phyloP scores from a whole-genome alignment of 176 grass and related monocot species.

The Lolium multiflorum region DNA sequence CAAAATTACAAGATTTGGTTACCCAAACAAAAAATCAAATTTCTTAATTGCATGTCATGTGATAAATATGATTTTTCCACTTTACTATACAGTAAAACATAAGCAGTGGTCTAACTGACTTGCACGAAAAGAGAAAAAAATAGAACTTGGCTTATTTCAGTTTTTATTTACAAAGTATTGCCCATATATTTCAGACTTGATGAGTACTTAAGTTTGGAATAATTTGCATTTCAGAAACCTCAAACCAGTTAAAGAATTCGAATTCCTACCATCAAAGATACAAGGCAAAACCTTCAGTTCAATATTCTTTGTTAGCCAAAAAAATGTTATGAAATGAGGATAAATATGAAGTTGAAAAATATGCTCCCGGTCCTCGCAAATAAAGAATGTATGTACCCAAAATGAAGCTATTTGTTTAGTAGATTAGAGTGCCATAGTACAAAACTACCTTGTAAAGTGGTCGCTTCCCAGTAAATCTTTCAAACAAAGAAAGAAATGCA shows the following conservation, averaged over 20 bases:
- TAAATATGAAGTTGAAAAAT: constrained; percentile 24
- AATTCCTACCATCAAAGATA: neutral
- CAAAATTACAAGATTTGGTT: neutral
- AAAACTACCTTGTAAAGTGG: constrained; percentile 79
- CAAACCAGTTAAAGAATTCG: neutral
- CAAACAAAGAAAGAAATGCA: constrained; percentile 86
- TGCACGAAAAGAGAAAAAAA: neutral
- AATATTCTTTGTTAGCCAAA: neutral
- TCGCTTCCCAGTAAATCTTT: constrained; percentile 75
- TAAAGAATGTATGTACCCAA: neutral
- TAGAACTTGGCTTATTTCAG: neutral
- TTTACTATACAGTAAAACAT: neutral
- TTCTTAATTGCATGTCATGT: neutral
- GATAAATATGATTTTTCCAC: constrained; percentile 22
- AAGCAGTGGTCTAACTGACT: neutral
- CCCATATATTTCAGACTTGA: constrained; percentile 6
- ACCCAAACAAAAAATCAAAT: neutral
- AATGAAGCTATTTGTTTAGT: constrained; percentile 23
- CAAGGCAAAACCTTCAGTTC: neutral
- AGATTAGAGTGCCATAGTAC: constrained; percentile 14
- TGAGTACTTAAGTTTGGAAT: neutral
- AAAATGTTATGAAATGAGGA: constrained; percentile 19
- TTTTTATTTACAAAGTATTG: constrained; percentile 6
- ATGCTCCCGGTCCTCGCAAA: neutral
- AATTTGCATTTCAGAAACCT: constrained; percentile 18